Conservation (phyloP, 2,329 filamentous ascomycete species). For the Ophiostoma triangulosporum region DNA sequence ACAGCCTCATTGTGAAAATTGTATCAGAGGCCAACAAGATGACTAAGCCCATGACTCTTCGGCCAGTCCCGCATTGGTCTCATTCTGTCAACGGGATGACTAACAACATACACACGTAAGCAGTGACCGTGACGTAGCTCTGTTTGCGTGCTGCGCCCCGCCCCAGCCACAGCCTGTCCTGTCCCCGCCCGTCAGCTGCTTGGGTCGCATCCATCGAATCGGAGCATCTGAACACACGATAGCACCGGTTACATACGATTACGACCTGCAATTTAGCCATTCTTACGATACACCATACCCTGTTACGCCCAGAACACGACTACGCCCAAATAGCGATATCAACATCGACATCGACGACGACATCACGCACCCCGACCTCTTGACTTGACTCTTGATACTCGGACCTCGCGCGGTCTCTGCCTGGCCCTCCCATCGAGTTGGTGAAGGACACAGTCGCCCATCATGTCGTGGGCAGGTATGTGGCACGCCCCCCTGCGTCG, state of each 20-base stretch:
- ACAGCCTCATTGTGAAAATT: background rate
- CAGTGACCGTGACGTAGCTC: background rate
- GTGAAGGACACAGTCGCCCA: conserved; percentile 12
- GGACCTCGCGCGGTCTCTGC: background rate
- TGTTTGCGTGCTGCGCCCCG: background rate
- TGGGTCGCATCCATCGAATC: background rate
- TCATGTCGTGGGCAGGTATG: conserved; percentile 36
- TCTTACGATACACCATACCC: background rate
- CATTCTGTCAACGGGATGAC: background rate
- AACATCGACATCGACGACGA: background rate
- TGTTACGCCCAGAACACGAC: too few relatives aligned
- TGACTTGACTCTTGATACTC: background rate
- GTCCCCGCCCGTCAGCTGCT: background rate
- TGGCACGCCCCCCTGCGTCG: background rate
- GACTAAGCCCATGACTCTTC: background rate
- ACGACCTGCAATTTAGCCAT: background rate
- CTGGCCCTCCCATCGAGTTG: background rate
- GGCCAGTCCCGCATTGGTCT: background rate
- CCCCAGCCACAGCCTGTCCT: background rate
- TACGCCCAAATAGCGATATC: background rate
- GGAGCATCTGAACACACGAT: background rate
- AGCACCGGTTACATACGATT: background rate
- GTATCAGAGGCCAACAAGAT: background rate
- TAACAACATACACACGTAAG: background rate
- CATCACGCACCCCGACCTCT: background rate